Evolutionary conservation across 2,329 filamentous ascomycete species (phyloP), one percentile per base, ranked within the genome.

Genomic region (Bertia moriformis): DNA sequence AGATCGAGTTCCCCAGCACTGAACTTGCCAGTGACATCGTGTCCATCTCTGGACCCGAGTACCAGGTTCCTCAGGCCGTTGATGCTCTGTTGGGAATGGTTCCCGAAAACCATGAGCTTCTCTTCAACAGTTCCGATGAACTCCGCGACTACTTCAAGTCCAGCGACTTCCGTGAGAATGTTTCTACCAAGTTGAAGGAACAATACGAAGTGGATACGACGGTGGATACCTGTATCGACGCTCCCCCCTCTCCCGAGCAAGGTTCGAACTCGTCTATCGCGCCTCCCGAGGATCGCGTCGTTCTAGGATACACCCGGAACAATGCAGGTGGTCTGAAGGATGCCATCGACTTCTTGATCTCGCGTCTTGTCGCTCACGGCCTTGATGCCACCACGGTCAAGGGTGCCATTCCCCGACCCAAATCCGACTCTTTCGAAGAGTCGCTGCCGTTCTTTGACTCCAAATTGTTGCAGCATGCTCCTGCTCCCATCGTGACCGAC

Each of bases 61-160:
- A 93, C 73, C 91, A 96, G 68, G 89, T 98, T 24, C 89, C 91
- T 45, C 83, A 93, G 56, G 93, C 89, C 50, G 87, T 95, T 38
- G 91, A 98, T 57, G 87, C 91, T 53, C 89, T 98, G 50, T 64
- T 98, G 61, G 88, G 88, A 50, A 95, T 98, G 87, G 89, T 98
- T 36, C 91, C 91, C 3, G 89, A 96, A 62, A 88, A 80, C 48
- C 91, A 98, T 54, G 88, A 95, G 51, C 73, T 98, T 46, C 74
- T 91, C 35, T 76, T 98, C 50, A 78, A 82, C 43, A 80, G 81
- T 44, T 81, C 79, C 3, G 64, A 76, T 3, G 76, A 86, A 43
- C 65, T 98, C 45, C 78, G 83, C 49, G 80, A 82, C 47, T 93
- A 85, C 53, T 72, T 98, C 44, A 76, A 81, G 53, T 89, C 85